Evolutionary conservation across 2,329 filamentous ascomycete genomes (phyloP), one percentile per base, ranked within the genome.

Genomic region (Cladophialophora bantiana): DNA sequence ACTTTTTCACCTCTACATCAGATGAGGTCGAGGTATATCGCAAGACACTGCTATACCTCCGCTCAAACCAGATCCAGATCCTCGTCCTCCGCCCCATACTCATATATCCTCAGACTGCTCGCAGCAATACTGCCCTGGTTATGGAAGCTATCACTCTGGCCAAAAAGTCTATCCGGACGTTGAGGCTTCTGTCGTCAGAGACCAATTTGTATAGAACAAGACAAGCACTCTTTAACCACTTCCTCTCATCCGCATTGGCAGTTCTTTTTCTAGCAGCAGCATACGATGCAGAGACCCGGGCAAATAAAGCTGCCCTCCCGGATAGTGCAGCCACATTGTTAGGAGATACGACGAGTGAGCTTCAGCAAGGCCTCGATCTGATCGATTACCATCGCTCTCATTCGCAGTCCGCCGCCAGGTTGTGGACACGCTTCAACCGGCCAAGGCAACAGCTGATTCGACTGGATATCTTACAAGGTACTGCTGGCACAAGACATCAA

Each of bases 141-240:
- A 35, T 58, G 42, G 62, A 64, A 57, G 54, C 56, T 20, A 48
- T 64, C 48, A 34, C 4, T 6, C 18, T 64, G 36, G 62, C 62
- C 48, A 64, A 42, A 31, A 64, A 50, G 35, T 58, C 62, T 4
- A 64, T 64, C 32, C 32, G 56, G 13, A 52, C 48, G n/a, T 10
- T 64, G 18, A 20, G 59, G 10, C 13, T 45, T 2, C 20, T 64
- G 34, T 20, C 56, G 35, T 34, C 34, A 18, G 50, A 64, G 15
- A 31, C 45, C 32, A 26, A n/a, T 5, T 48, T 64, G 7, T 64
- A 64, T 56, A 64, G 32, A 10, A 64, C 55, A 34, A 52, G 54
- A n/a, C 62, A 59, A 34, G 62, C 56, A 26, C 35, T 64, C 45
- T 64, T 64, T 20, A 48, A 64, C n/a, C 62, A 64, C 12, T 64